These are phyloP conservation scores for Aaosphaeria pasadenensis DNA, from an alignment of 2,329 filamentous ascomycete genomes.

Conservation along the genomic window DNA sequence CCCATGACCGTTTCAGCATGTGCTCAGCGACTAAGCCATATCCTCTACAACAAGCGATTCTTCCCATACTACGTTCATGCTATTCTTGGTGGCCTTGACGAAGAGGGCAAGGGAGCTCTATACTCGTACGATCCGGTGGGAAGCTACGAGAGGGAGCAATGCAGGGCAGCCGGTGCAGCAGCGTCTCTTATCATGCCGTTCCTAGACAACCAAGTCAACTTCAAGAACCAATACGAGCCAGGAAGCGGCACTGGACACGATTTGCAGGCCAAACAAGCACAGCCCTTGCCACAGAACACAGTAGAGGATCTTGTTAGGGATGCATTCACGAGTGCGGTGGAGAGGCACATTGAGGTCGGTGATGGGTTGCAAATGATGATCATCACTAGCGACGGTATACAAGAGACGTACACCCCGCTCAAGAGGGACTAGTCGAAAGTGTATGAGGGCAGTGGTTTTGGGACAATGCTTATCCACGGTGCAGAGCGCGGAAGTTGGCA, in stretches of 20 bases:
- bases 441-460: background rate
- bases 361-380: conserved; percentile 95
- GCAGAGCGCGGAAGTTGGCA: no score
- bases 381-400: conserved; percentile 82
- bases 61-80: conserved; percentile 98
- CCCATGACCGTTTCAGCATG: conserved; percentile 92
- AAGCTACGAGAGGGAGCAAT: conserved; percentile 96
- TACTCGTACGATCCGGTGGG: conserved; percentile 98
- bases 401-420: conserved; percentile 78
- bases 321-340: conserved; percentile 95
- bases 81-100: conserved; percentile 90
- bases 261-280: conserved; percentile 65
- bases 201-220: conserved; percentile 98
- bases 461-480: background rate
- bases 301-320: conserved; percentile 91
- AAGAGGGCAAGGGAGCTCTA: conserved; percentile 88
- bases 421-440: conserved; percentile 56
- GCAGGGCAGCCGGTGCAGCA: conserved; percentile 87
- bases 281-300: conserved; percentile 67
- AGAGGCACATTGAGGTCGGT: conserved; percentile 98
- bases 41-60: conserved; percentile 96
- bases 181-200: conserved; percentile 98
- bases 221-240: conserved; percentile 96
- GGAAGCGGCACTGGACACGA: conserved; percentile 81
- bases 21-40: conserved; percentile 90